These are phyloP conservation scores for Begonia peltatifolia DNA, from an alignment of 306 rosid species.

Conservation along the genomic window DNA sequence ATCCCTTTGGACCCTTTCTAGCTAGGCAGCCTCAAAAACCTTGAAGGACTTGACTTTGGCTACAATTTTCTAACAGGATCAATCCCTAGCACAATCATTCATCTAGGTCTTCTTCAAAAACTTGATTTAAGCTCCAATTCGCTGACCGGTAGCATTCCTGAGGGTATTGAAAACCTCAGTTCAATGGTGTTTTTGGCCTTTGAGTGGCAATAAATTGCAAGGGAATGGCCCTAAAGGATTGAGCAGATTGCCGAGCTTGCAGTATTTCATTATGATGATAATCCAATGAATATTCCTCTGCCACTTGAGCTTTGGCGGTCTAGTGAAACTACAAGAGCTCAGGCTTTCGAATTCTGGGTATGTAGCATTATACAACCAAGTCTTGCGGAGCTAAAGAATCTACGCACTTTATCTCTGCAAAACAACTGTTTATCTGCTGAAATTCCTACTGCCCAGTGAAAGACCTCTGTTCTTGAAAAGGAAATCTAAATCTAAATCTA, in stretches of 20 bases:
- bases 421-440: conserved; percentile 26
- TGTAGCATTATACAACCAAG: conserved; percentile 24
- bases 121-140: conserved; percentile 37
- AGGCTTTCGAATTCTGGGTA: conserved; percentile 36
- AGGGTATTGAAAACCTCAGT: conserved; percentile 14
- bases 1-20: conserved; percentile 22
- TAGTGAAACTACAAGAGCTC: conserved; percentile 33
- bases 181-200: conserved; percentile 24
- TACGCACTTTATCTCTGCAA: conserved; percentile 33
- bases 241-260: conserved; percentile 27
- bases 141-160: conserved; percentile 24
- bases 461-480: no score
- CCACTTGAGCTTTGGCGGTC: conserved; percentile 21
- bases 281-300: conserved; percentile 26
- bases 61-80: conserved; percentile 26
- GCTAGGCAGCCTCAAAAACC: conserved; percentile 27
- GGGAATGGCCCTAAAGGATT: conserved; percentile 23
- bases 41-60: conserved; percentile 36
- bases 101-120: conserved; percentile 32
- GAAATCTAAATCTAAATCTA: no score
- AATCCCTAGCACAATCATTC: conserved; percentile 31
- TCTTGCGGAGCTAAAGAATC: conserved; percentile 22
- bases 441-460: conserved; percentile 11
- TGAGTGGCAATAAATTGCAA: conserved; percentile 34
- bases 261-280: conserved; percentile 31